Evolutionary conservation across 1,284 basidiomycete genomes (phyloP), one percentile per base, ranked within the genome.

Genomic region (Microbotryum saponariae): DNA sequence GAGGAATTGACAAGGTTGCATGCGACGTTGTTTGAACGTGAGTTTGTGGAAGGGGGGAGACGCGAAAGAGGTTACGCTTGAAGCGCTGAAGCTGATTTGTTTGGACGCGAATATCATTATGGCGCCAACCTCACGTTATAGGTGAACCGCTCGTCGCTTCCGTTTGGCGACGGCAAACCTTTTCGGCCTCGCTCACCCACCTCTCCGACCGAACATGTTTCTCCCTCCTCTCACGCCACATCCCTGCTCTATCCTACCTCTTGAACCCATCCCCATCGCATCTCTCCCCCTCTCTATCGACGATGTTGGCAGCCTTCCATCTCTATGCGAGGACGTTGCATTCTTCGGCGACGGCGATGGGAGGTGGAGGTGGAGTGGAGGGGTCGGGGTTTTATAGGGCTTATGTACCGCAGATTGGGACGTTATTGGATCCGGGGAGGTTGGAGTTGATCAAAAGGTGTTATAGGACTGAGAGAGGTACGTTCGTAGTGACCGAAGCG

Each of bases 121-220:
- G 29, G 31, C 54, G 31, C 42, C 16, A 1, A 25, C 25, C 21
- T 18, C 7, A 50, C 67, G 9, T 31, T 31, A 88, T 31, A 88
- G 86, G 86, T 54, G 86, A 89, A 71, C 83, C 88, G 12, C 85
- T 85, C 5, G 86, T 89, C 20, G 88, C 88, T 2, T 81, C 82
- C 52, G 87, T 89, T 14, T 90, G 88, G 88, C 81, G 88, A 14
- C 81, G 88, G 6, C 88, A 90, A 73, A 89, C 88, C 4, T 87
- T 89, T 75, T 84, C 85, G 8, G 87, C 88, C 0, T 86, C 88
- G 4, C 84, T 89, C 56, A 86, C 88, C 54, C 73, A 79, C 0
- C 86, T 84, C 73, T 83, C 86, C 1, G 80, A 83, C 3, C 82
- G 84, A 48, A 84, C 87, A 80, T 79, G 82, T 1, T 72, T 78